phyloP scores from a whole-genome alignment of 495 filamentous ascomycete species.

The Clohesyomyces aquaticus region DNA sequence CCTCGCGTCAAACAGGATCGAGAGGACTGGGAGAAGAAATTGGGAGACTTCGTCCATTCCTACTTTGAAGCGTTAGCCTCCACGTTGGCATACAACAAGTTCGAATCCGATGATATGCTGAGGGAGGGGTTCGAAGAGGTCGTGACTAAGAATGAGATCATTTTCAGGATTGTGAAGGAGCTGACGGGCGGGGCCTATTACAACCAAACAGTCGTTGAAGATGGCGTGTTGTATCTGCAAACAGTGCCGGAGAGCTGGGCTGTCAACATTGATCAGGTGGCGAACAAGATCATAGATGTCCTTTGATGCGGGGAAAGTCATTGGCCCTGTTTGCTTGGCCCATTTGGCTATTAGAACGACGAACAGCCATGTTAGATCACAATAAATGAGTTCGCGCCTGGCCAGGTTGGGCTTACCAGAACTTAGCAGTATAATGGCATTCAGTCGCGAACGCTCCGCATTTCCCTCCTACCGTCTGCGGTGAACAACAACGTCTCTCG shows the following conservation, averaged over 20 bases:
- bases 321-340: no score
- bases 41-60: constrained; percentile 13
- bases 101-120: constrained; percentile 39
- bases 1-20: constrained; percentile 1
- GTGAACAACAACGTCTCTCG: no score
- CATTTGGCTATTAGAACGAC: no score
- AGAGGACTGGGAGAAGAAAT: constrained; percentile 23
- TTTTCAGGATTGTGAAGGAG: constrained; percentile 35
- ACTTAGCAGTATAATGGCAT: no score
- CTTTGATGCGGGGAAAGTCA: background rate
- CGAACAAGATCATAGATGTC: constrained; percentile 19
- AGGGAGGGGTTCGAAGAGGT: constrained; percentile 40
- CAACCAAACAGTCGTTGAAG: constrained; percentile 35
- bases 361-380: no score
- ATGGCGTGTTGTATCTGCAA: constrained; percentile 38
- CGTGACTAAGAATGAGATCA: constrained; percentile 33
- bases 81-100: constrained; percentile 28
- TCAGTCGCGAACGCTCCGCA: no score
- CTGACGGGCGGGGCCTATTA: constrained; percentile 23
- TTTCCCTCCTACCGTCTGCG: no score
- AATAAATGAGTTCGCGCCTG: no score
- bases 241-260: constrained; percentile 31
- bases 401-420: no score
- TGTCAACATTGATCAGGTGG: constrained; percentile 20
- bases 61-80: constrained; percentile 31